Conservation (phyloP, 2,329 filamentous ascomycete species). For the Pseudogymnoascus sp. region DNA sequence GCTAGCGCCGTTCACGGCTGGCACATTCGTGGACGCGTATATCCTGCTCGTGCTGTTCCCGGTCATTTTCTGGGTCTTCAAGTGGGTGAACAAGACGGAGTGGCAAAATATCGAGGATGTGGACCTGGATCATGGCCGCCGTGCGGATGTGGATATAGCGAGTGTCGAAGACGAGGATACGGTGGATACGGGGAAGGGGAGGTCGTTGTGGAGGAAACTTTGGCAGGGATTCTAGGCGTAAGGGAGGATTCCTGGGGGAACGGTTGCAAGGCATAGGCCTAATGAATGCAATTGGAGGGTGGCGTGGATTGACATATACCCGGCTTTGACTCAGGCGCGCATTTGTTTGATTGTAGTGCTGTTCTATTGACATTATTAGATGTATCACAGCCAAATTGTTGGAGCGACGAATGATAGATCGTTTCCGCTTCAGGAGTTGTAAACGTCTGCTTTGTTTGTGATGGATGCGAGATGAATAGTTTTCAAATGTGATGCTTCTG, state of each 20-base stretch:
- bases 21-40: constrained; percentile 56
- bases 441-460: background rate
- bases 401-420: background rate
- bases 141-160: constrained; percentile 45
- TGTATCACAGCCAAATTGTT: background rate
- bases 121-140: constrained; percentile 48
- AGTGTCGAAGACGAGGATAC: constrained; percentile 27
- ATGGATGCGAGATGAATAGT: background rate
- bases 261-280: background rate
- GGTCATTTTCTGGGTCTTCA: constrained; percentile 48
- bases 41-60: constrained; percentile 52
- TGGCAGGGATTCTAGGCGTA: background rate
- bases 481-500: background rate
- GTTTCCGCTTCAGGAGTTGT: background rate
- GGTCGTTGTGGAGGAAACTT: background rate
- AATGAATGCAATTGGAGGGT: background rate
- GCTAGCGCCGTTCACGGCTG: constrained; percentile 48
- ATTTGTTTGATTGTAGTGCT: background rate
- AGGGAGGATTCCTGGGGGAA: background rate
- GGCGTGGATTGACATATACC: background rate
- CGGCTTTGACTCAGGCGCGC: background rate
- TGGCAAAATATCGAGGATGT: constrained; percentile 44
- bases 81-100: constrained; percentile 45
- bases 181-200: background rate
- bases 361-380: background rate